A percentile compares a stretch with the other conserved stretches of the same genome.
Conservation (phyloP, 768 basidiomycete genomes). For the Kwoniella bestiolae region DNA sequence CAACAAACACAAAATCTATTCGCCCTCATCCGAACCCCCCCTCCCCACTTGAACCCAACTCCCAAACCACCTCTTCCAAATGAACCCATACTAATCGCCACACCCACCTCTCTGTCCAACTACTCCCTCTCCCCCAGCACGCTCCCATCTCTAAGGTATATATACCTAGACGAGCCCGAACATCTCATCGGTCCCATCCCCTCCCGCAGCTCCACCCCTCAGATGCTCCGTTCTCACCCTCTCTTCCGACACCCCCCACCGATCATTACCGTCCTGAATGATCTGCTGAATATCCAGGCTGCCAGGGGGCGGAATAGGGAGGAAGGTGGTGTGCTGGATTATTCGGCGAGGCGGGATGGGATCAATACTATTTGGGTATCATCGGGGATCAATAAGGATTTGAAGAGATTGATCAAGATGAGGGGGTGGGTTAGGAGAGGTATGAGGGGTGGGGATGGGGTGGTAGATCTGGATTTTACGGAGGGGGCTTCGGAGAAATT, state of each 20-base stretch:
- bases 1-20: slow-evolving; percentile 1
- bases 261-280: slow-evolving; percentile 12
- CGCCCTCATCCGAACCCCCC: slow-evolving; percentile 7
- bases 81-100: slow-evolving; percentile 21
- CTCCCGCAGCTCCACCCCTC: slow-evolving; percentile 9
- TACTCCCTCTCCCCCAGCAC: slow-evolving; percentile 6
- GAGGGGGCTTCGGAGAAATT: slow-evolving; percentile 8
- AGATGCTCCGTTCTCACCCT: slow-evolving; percentile 9
- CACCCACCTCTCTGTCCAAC: slow-evolving; percentile 7
- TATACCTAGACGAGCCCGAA: slow-evolving; percentile 29
- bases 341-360: slow-evolving; percentile 5
- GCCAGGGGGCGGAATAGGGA: not conserved
- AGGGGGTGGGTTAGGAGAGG: slow-evolving; percentile 20
- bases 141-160: slow-evolving; percentile 1
- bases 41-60: not conserved
- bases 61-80: slow-evolving; percentile 6
- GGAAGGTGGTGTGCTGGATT: slow-evolving; percentile 12
- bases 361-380: slow-evolving; percentile 26
- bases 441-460: not conserved
- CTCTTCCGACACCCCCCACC: slow-evolving; percentile 25
- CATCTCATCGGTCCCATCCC: slow-evolving; percentile 18
- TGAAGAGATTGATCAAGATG: slow-evolving; percentile 18
- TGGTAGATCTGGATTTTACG: slow-evolving; percentile 28
- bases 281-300: slow-evolving; percentile 13
- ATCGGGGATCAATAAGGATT: slow-evolving; percentile 19